phyloP scores from a whole-genome alignment of 176 grass and related monocot genomes.

The Aegilops umbellulata region DNA sequence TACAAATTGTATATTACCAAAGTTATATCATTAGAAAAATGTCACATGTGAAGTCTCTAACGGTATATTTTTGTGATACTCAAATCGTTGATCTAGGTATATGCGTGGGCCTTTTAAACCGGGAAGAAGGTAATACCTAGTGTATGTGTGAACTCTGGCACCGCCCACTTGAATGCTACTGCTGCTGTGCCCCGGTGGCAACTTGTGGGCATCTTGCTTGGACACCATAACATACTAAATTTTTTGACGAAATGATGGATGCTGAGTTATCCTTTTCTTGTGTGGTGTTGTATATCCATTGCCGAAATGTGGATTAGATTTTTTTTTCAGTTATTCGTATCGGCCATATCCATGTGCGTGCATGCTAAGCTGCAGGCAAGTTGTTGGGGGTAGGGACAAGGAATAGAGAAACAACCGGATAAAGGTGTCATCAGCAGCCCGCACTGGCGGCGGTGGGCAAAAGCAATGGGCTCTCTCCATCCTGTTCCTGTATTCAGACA shows the following conservation, averaged over 20 bases:
- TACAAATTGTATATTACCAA: no score
- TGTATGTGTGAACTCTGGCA: not conserved
- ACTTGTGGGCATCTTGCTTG: not conserved
- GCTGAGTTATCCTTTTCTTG: not conserved
- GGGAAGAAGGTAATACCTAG: no score
- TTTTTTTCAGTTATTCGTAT: not conserved
- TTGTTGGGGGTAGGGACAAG: not conserved
- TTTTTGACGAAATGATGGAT: not conserved
- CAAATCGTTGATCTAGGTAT: no score
- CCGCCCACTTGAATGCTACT: not conserved
- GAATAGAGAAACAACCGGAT: not conserved
- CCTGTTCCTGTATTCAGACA: not conserved
- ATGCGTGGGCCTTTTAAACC: no score
- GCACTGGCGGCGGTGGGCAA: not conserved
- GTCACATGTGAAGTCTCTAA: no score
- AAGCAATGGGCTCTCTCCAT: not conserved
- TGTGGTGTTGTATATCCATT: not conserved
- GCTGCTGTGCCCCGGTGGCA: not conserved
- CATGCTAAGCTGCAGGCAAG: not conserved
- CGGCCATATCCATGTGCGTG: not conserved
- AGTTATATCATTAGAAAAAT: no score
- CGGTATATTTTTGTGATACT: no score
- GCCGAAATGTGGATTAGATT: not conserved
- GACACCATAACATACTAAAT: not conserved
- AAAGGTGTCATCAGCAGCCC: not conserved